Conservation (phyloP, 2,329 filamentous ascomycete genomes). For the Didymellaceae sp. region DNA sequence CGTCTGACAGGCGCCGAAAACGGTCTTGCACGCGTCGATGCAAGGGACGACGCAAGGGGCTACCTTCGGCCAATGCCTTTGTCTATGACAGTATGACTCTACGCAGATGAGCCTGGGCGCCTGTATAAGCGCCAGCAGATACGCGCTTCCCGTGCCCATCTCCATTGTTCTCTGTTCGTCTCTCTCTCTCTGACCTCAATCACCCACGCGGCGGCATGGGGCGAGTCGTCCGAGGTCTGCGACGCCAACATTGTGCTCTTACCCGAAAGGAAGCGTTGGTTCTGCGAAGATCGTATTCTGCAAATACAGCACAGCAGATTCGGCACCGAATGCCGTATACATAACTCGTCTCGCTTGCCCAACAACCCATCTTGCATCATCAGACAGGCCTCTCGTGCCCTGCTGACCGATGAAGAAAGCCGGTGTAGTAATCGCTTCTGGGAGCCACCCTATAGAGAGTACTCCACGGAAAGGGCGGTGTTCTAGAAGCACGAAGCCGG, state of each 20-base stretch:
- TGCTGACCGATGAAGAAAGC: neutral
- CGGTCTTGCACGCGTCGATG: neutral
- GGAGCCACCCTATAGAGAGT: neutral
- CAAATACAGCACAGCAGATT: neutral
- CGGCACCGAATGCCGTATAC: neutral
- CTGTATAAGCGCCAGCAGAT: neutral
- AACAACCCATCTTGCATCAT: too few relatives aligned
- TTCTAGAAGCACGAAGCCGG: too few relatives aligned
- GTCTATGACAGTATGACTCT: too few relatives aligned
- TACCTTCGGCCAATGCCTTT: neutral
- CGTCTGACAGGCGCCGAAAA: neutral
- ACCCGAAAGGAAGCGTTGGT: too few relatives aligned
- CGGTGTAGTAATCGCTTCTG: neutral
- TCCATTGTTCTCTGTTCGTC: neutral
- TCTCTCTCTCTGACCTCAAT: too few relatives aligned
- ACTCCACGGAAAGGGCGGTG: neutral
- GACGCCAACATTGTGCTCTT: neutral
- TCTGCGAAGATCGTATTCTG: too few relatives aligned
- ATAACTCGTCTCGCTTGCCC: too few relatives aligned
- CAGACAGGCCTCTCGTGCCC: neutral
- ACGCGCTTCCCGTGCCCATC: neutral
- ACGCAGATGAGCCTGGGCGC: neutral
- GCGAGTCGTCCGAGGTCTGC: neutral
- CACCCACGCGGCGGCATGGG: neutral
- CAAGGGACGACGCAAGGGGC: constrained; percentile 7